phyloP scores from a whole-genome alignment of 257 asterid genomes.

The Ajuga chamaepitys region DNA sequence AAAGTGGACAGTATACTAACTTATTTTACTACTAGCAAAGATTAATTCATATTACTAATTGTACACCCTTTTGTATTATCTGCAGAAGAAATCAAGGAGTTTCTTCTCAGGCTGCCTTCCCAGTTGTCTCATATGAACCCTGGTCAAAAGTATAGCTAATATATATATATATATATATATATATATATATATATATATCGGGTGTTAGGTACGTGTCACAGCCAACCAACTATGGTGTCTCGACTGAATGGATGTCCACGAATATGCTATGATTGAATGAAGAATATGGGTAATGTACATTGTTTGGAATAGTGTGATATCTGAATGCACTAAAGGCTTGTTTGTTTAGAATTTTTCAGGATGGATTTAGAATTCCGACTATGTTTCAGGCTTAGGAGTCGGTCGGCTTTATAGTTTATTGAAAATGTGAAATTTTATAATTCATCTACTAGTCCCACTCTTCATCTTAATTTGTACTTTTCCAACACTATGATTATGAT shows the following conservation, averaged over 20 bases:
- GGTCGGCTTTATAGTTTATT: too few species aligned
- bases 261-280: too few species aligned
- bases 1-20: too few species aligned
- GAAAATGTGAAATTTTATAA: too few species aligned
- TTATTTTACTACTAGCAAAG: too few species aligned
- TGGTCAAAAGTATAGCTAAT: neutral
- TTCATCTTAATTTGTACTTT: conserved; percentile 12
- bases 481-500: neutral
- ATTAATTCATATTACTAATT: neutral
- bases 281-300: too few species aligned
- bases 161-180: too few species aligned
- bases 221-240: neutral
- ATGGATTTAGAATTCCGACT: too few species aligned
- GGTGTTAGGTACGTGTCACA: neutral
- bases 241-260: neutral
- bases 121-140: conserved; percentile 20
- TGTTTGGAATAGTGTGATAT: neutral
- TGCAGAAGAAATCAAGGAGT: conserved; percentile 54
- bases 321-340: neutral
- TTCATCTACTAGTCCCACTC: conserved; percentile 5
- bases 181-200: too few species aligned
- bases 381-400: too few species aligned
- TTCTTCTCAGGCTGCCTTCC: conserved; percentile 56
- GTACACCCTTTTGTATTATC: neutral
- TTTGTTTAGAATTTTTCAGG: too few species aligned